Evolutionary conservation across 768 basidiomycete genomes (phyloP).

Genomic region (Leucosporidium scottii): DNA sequence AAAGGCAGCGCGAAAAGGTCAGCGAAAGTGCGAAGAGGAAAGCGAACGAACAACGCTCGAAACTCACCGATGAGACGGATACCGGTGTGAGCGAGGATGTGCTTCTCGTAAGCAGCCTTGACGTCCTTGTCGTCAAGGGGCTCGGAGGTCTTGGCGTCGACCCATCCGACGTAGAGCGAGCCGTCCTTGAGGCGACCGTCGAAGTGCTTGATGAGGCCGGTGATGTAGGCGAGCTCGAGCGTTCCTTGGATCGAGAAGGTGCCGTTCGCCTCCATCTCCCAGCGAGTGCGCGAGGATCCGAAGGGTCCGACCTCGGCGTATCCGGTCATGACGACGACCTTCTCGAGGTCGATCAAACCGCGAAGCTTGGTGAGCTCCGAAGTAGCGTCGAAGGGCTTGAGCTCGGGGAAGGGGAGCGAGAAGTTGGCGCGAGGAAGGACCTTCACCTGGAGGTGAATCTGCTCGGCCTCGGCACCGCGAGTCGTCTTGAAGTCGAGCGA

Average conservation of each 20-base stretch:
- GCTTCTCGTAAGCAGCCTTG: conserved; percentile 85
- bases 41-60: background rate
- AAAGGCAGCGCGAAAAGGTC: background rate
- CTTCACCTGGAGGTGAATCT: conserved; percentile 81
- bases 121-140: conserved; percentile 98
- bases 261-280: conserved; percentile 99
- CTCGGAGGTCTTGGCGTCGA: conserved; percentile 83
- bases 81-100: conserved; percentile 82
- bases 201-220: conserved; percentile 98
- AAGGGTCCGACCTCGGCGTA: conserved; percentile 97
- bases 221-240: conserved; percentile 99
- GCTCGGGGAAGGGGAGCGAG: conserved; percentile 83
- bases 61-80: conserved; percentile 82
- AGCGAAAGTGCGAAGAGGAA: conserved; percentile 10
- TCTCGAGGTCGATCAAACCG: conserved; percentile 88
- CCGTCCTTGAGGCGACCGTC: conserved; percentile 92
- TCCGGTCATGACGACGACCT: conserved; percentile 90
- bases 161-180: conserved; percentile 93
- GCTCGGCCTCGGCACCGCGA: conserved; percentile 85
- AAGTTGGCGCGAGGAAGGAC: conserved; percentile 97
- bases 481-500: conserved; percentile 88
- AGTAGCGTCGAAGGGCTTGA: conserved; percentile 55
- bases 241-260: conserved; percentile 95
- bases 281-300: conserved; percentile 94
- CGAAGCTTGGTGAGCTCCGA: conserved; percentile 69